Evolutionary conservation across 2,329 filamentous ascomycete species (phyloP).

Genomic region (Coniochaeta ligniaria): DNA sequence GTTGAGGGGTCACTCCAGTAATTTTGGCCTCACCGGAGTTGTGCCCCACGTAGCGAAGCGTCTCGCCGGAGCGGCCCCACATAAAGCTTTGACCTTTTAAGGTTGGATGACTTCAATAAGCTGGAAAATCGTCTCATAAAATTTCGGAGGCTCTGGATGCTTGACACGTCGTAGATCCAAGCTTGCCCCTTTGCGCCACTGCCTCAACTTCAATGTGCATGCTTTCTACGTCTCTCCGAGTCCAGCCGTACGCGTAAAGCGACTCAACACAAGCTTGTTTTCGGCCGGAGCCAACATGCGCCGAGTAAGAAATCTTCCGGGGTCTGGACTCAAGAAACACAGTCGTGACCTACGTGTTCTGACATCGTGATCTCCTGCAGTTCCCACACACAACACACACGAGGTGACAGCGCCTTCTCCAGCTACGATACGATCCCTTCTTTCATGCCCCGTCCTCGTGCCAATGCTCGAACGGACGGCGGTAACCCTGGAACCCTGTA

Average conservation of each 20-base stretch:
- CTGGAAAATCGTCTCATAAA: constrained; percentile 3
- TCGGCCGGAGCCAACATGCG: neutral
- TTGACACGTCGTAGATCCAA: neutral
- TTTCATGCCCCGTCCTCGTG: constrained; percentile 11
- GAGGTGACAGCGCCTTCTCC: neutral
- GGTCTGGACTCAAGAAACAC: neutral
- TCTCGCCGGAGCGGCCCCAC: neutral
- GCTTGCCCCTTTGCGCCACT: neutral
- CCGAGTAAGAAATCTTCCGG: neutral
- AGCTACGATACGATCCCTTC: neutral
- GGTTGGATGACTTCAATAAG: constrained; percentile 1
- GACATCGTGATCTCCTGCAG: neutral
- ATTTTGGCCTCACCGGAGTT: neutral
- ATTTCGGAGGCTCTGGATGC: neutral
- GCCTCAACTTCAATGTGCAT: neutral
- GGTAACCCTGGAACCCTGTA: constrained; percentile 45
- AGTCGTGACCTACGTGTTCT: neutral
- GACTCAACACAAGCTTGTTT: neutral
- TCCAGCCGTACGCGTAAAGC: neutral
- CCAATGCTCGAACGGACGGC: constrained; percentile 54
- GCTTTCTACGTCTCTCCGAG: neutral
- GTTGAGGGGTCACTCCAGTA: neutral
- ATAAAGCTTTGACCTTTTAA: neutral
- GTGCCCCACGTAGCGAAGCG: neutral
- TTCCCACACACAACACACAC: neutral